A percentile compares a stretch with the other conserved stretches of the same genome.
Conservation (phyloP, 768 basidiomycete species). For the Inosperma sp. region DNA sequence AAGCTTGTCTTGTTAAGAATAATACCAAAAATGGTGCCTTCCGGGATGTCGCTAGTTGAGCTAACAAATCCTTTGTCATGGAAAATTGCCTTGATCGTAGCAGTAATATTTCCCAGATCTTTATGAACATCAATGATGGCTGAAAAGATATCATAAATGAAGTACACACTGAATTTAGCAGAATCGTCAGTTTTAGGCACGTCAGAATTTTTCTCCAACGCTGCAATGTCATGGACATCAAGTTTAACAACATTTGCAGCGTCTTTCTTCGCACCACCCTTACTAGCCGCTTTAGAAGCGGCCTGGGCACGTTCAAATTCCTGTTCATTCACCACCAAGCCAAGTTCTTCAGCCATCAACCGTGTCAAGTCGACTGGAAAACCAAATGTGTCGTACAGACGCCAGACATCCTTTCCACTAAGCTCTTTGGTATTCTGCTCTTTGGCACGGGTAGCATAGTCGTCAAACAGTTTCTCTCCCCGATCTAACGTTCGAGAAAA, state of each 20-base stretch:
- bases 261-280: conserved; percentile 71
- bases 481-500: conserved; percentile 97
- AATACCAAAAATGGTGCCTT: conserved; percentile 72
- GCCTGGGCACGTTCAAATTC: conserved; percentile 90
- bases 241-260: conserved; percentile 72
- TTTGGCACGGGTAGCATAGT: conserved; percentile 68
- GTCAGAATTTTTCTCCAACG: conserved; percentile 67
- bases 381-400: conserved; percentile 95
- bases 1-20: conserved; percentile 91
- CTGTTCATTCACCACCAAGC: conserved; percentile 74
- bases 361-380: conserved; percentile 96
- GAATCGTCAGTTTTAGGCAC: conserved; percentile 93
- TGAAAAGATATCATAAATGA: background rate
- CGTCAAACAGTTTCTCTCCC: conserved; percentile 92
- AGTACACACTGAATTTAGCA: conserved; percentile 76
- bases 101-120: conserved; percentile 76
- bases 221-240: conserved; percentile 91
- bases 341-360: conserved; percentile 94
- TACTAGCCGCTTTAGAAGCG: conserved; percentile 87
- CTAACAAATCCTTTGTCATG: conserved; percentile 68
- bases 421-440: conserved; percentile 62
- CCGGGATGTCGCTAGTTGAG: conserved; percentile 63
- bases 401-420: conserved; percentile 92
- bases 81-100: conserved; percentile 81
- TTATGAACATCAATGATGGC: background rate